These are phyloP conservation scores for Ocimum tenuiflorum DNA, from an alignment of 257 asterid genomes.

Conservation along the genomic window DNA sequence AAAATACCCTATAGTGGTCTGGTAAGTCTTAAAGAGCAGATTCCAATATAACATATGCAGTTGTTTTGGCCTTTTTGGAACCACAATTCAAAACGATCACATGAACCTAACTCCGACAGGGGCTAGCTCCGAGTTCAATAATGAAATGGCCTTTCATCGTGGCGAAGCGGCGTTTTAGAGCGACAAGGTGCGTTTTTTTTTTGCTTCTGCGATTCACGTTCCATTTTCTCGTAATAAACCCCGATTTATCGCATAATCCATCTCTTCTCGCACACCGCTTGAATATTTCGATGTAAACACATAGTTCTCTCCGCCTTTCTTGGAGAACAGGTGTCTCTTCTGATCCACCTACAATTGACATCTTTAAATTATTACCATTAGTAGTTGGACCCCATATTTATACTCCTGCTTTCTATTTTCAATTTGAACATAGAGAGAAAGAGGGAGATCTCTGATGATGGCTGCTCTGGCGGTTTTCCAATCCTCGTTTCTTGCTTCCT, in stretches of 20 bases:
- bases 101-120: too few relatives aligned
- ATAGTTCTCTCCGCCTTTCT: conserved; percentile 40
- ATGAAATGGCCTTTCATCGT: conserved; percentile 8
- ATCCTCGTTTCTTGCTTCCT: conserved; percentile 23
- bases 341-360: conserved; percentile 17
- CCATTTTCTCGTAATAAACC: not conserved
- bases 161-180: conserved; percentile 16
- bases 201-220: not conserved
- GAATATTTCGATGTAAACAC: conserved; percentile 9
- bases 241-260: not conserved
- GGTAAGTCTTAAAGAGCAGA: too few relatives aligned
- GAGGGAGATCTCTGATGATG: conserved; percentile 23
- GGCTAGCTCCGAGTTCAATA: not conserved
- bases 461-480: conserved; percentile 24
- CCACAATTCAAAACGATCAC: too few relatives aligned
- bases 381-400: not conserved
- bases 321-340: conserved; percentile 35
- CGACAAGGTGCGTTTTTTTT: not conserved
- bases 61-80: too few relatives aligned
- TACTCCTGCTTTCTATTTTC: not conserved
- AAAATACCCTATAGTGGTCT: too few relatives aligned
- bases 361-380: not conserved
- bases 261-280: conserved; percentile 10
- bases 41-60: too few relatives aligned
- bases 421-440: not conserved